phyloP scores from a whole-genome alignment of 2,329 filamentous ascomycete species.

The Penicillium sp. region DNA sequence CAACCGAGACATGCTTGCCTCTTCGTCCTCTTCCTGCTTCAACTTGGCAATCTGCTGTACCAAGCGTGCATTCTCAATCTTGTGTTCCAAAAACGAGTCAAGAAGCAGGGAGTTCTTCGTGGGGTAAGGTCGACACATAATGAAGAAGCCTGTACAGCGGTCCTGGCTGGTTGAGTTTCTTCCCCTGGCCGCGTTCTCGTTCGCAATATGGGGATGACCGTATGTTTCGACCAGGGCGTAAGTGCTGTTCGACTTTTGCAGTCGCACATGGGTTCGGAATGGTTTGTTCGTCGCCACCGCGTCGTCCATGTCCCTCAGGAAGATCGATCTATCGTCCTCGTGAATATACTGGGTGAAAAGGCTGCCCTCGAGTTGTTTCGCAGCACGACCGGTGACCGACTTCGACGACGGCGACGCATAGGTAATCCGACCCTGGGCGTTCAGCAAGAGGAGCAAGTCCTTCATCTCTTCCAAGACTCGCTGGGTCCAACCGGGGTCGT shows the following conservation, averaged over 20 bases:
- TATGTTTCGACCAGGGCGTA: slow-evolving; percentile 88
- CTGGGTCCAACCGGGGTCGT: slow-evolving; percentile 78
- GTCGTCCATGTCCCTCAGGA: slow-evolving; percentile 85
- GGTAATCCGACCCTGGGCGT: slow-evolving; percentile 77
- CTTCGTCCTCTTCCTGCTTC: slow-evolving; percentile 81
- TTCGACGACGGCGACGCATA: slow-evolving; percentile 83
- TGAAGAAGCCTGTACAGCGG: slow-evolving; percentile 86
- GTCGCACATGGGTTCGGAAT: slow-evolving; percentile 82
- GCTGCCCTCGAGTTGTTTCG: slow-evolving; percentile 69
- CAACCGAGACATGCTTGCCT: slow-evolving; percentile 66
- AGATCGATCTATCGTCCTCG: slow-evolving; percentile 78
- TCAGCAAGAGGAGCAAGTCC: slow-evolving; percentile 85
- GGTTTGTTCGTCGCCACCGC: slow-evolving; percentile 79
- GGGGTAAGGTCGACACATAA: slow-evolving; percentile 88
- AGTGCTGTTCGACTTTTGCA: slow-evolving; percentile 71
- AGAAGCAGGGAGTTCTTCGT: slow-evolving; percentile 82
- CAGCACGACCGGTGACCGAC: slow-evolving; percentile 72
- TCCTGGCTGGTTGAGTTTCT: slow-evolving; percentile 63
- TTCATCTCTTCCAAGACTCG: slow-evolving; percentile 86
- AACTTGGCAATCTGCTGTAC: slow-evolving; percentile 82
- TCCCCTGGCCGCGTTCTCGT: slow-evolving; percentile 62
- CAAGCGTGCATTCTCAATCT: slow-evolving; percentile 90
- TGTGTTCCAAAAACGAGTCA: slow-evolving; percentile 93
- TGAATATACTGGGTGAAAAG: slow-evolving; percentile 84
- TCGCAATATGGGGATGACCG: slow-evolving; percentile 84